Evolutionary conservation across 208 protist species (phyloP).

Genomic region (Leishmania guyanensis): DNA sequence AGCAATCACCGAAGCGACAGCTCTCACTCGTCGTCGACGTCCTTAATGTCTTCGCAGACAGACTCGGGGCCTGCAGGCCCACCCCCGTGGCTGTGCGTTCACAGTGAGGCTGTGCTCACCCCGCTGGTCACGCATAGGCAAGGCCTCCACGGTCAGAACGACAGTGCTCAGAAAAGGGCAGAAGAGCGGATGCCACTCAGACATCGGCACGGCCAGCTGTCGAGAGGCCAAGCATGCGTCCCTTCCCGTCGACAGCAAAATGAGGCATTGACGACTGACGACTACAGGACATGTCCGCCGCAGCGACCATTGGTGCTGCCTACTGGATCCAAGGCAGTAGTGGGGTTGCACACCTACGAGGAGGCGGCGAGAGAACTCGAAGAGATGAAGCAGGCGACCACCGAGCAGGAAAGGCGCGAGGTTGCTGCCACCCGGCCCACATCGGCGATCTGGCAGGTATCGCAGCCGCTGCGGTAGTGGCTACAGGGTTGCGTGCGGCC

Average conservation of each 20-base stretch:
- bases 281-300: neutral
- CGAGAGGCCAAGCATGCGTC: neutral
- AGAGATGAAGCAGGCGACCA: neutral
- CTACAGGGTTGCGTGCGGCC: neutral
- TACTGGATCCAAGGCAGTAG: neutral
- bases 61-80: too few relatives aligned
- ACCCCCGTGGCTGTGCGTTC: too few relatives aligned
- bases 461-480: slow-evolving; percentile 14
- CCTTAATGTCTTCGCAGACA: neutral
- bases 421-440: neutral
- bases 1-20: too few relatives aligned
- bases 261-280: neutral
- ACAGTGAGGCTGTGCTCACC: too few relatives aligned
- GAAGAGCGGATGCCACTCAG: too few relatives aligned
- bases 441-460: neutral
- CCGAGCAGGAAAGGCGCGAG: neutral
- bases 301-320: neutral
- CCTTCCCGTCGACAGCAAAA: neutral
- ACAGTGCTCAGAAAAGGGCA: too few relatives aligned
- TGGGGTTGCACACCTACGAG: neutral
- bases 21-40: neutral
- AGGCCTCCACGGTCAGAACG: too few relatives aligned
- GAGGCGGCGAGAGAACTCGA: neutral
- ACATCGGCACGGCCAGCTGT: too few relatives aligned
- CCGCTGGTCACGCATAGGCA: too few relatives aligned